Evolutionary conservation across 23 red algal species (phyloP).

Genomic region (Rhodosorus marinus): DNA sequence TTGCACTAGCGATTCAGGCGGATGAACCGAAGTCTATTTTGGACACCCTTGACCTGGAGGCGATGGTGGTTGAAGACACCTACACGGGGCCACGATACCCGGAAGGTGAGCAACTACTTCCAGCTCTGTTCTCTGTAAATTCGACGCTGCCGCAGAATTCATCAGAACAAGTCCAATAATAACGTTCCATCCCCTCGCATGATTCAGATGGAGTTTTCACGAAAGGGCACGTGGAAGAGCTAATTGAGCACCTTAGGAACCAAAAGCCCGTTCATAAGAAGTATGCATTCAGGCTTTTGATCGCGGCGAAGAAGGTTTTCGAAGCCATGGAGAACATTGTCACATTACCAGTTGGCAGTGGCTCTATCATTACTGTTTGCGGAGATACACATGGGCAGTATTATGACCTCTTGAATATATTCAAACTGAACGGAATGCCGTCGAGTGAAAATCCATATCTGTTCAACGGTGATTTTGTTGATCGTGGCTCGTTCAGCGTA

Average conservation of each 20-base stretch:
- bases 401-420: constrained; percentile 86
- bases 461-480: constrained; percentile 99
- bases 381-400: constrained; percentile 98
- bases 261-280: constrained; percentile 48
- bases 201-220: constrained; percentile 30
- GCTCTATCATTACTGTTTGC: constrained; percentile 56
- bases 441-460: constrained; percentile 78
- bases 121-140: neutral
- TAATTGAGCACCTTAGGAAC: constrained; percentile 36
- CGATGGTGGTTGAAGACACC: constrained; percentile 41
- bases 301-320: constrained; percentile 28
- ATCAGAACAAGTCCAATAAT: no score
- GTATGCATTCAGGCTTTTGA: constrained; percentile 51
- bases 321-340: constrained; percentile 48
- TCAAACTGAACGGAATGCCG: constrained; percentile 74
- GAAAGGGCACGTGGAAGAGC: constrained; percentile 31
- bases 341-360: constrained; percentile 24
- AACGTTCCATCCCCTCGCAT: no score
- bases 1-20: constrained; percentile 80
- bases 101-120: neutral
- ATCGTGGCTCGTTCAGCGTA: constrained; percentile 84
- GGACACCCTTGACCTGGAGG: constrained; percentile 38
- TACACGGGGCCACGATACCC: constrained; percentile 58
- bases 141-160: no score
- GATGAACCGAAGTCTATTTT: constrained; percentile 16